Base-by-base conservation (phyloP, 176 grass and related monocot species). In the Carex parvula region DNA sequence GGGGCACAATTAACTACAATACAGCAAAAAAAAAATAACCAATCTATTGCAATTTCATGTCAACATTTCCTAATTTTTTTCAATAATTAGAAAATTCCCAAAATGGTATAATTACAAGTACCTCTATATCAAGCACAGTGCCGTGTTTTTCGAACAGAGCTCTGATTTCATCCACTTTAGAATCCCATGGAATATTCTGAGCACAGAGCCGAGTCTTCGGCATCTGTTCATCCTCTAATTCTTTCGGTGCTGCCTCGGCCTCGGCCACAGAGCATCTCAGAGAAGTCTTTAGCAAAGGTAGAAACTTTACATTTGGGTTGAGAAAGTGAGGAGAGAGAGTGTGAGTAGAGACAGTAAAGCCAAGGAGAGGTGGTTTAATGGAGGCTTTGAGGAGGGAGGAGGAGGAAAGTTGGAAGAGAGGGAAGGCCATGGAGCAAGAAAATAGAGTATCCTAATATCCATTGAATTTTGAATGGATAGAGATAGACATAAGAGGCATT, bases 161-260 rank as follows among this genome's bases (percentile, higher is more conserved):
- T 48, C 85, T 90, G 37, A 98, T 87, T 82, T 98, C 89, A 68
- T 98, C 91, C 12, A 86, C 65, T 18, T 87, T 93, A 87, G 22
- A 89, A 82, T 85, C 85, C 96, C 96, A 98, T n/a, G 96, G 96
- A 82, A 98, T 90, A 84, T 95, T 98, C 88, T 90, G 89, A 50
- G 91, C 96, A 37, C 95, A 87, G 73, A 98, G 82, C 63, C 93
- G 89, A 80, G 82, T 93, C 76, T 83, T 90, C 24, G 84, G 81
- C 9, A 16, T 81, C 62, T 22, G 52, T 2, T 64, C 21, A 20
- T 37, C 48, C 54, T 60, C 80, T 46, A 17, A 26, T 5, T 61
- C 50, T 13, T 53, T 26, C 8, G 71, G 26, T 85, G 42, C 37
- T 1, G 86, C 21, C 69, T 85, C 88, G n/a, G 57, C 54, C 82